Conservation (phyloP, 148 eudicot species). For the Rhododendron molle region DNA sequence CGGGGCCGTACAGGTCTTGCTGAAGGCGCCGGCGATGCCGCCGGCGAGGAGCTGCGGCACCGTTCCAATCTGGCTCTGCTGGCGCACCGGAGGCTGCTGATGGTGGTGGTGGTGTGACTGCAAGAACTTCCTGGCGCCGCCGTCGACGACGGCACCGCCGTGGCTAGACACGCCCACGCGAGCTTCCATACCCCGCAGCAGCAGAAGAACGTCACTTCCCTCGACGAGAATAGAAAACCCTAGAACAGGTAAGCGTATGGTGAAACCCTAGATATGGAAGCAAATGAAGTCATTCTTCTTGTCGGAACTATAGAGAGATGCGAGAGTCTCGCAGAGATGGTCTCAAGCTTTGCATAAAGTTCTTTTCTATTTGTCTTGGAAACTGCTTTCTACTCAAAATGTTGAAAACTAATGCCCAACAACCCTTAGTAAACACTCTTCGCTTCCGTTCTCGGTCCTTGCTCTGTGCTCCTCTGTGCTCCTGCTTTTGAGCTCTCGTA, state of each 20-base stretch:
- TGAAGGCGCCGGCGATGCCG: constrained; percentile 76
- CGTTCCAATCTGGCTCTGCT: constrained; percentile 52
- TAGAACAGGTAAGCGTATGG: not conserved
- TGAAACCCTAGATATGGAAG: not conserved
- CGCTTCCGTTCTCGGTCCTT: no score
- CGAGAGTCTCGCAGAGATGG: not conserved
- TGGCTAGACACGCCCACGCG: constrained; percentile 21
- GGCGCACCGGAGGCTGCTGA: constrained; percentile 22
- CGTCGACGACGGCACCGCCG: constrained; percentile 32
- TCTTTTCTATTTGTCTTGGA: not conserved
- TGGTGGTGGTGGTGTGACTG: constrained; percentile 18
- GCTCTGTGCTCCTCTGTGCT: no score
- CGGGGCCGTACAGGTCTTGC: constrained; percentile 84
- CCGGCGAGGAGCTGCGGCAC: constrained; percentile 73
- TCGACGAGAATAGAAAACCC: constrained; percentile 1
- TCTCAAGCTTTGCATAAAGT: not conserved
- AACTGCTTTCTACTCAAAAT: not conserved
- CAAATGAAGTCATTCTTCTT: not conserved
- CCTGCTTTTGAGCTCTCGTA: accelerated
- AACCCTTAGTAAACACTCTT: no score
- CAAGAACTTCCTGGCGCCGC: constrained; percentile 28
- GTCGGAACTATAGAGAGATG: not conserved
- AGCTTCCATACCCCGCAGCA: constrained; percentile 27
- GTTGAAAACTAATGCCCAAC: not conserved
- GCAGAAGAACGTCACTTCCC: not conserved